Base-by-base conservation (phyloP, 352 stramenopile species). In the Pythium rhizo-oryzae region DNA sequence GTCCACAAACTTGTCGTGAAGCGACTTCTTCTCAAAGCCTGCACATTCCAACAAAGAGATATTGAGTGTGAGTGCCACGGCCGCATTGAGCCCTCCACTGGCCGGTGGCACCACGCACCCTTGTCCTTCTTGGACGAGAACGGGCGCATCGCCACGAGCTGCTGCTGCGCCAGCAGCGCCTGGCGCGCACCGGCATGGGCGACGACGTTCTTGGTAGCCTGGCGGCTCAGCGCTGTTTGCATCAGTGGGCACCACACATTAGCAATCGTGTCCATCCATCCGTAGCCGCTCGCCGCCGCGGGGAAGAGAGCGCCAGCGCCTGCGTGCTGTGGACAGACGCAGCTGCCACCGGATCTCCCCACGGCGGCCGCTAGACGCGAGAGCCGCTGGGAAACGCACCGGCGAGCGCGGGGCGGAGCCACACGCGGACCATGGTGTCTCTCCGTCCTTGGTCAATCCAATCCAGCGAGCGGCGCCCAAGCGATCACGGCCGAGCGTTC, bases 351-450 rank as follows among this genome's bases (percentile, higher is more conserved):
- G 1, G 4, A 24, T 35, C 23, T 62, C 37, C 23, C 21, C 44
- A 61, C n/a, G 54, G 46, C 24, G 51, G 41, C 41, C 18, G 41
- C 41, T n/a, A 16, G 5, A 16, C 1, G 18, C 19, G 19, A 46
- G 53, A 12, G 8, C 4, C 4, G 1, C 1, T 0, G 41, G 4
- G 7, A 8, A 24, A 82, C 77, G 64, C 66, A 90, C 78, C 79
- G 68, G 69, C 59, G 62, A 85, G 71, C 62, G 80, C 77, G 21
- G 83, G 83, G 76, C 83, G 83, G 63, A 91, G 78, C 76, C 78
- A 87, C 71, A 90, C 83, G 75, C 81, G 81, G 78, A 91, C 76
- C 83, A 91, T 91, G 67, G 62, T 71, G 70, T 62, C 72, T 69
- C 65, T 74, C 56, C 52, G 57, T 59, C 28, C 55, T 69, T 59